Conservation (phyloP, 805 yeast genomes). For the Candida arabinofermentans region DNA sequence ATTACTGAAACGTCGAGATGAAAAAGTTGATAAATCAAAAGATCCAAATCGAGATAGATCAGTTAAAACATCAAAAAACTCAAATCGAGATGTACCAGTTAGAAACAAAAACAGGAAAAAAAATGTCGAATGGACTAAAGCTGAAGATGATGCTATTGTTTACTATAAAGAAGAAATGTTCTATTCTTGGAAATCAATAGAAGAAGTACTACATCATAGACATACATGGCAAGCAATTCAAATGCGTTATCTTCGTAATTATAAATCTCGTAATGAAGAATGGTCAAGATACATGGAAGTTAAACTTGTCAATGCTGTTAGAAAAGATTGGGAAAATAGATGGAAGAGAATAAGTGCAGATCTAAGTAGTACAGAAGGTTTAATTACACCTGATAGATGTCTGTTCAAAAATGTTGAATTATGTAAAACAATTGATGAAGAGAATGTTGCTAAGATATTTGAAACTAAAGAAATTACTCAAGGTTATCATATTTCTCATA, state of each 20-base stretch:
- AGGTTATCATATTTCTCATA: constrained; percentile 22
- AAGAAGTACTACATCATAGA: constrained; percentile 25
- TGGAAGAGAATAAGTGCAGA: constrained; percentile 36
- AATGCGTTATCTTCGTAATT: constrained; percentile 41
- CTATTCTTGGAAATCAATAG: constrained; percentile 38
- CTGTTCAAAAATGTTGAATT: constrained; percentile 28
- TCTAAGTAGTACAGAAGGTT: constrained; percentile 20
- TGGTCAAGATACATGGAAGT: constrained; percentile 35
- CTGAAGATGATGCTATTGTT: constrained; percentile 34
- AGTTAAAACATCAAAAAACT: constrained; percentile 3
- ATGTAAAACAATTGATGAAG: constrained; percentile 29
- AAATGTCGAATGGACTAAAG: constrained; percentile 28
- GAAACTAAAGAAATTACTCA: constrained; percentile 25
- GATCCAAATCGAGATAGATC: too few species aligned
- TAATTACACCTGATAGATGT: constrained; percentile 29
- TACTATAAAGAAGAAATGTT: constrained; percentile 34
- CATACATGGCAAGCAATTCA: constrained; percentile 46
- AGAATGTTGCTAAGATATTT: constrained; percentile 23
- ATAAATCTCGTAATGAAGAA: constrained; percentile 32
- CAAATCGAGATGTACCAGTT: neutral
- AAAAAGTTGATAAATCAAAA: too few species aligned
- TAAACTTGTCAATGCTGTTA: constrained; percentile 28
- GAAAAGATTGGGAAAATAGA: constrained; percentile 38
- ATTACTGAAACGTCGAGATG: too few species aligned
- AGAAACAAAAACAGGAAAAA: constrained; percentile 3